These are phyloP conservation scores for Comarum palustre DNA, from an alignment of 306 rosid genomes.

Conservation along the genomic window DNA sequence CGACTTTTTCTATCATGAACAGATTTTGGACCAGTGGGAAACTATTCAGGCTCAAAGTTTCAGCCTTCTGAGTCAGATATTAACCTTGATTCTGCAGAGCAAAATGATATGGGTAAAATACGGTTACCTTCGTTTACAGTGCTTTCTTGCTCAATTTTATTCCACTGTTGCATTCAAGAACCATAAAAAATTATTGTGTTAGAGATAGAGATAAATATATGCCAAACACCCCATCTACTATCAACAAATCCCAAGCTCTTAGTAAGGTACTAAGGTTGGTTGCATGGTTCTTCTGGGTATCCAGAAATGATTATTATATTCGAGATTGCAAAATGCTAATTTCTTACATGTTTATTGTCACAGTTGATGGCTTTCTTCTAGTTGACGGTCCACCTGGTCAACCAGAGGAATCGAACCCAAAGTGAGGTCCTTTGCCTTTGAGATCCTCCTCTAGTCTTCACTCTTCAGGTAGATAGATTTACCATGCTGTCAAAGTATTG, in stretches of 20 bases:
- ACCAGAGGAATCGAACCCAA: neutral
- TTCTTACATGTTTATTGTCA: neutral
- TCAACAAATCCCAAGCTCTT: neutral
- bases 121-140: neutral
- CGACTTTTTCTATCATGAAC: neutral
- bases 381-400: neutral
- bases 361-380: constrained; percentile 14
- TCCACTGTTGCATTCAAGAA: neutral
- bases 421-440: neutral
- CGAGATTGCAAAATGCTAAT: neutral
- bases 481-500: neutral
- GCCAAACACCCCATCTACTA: neutral
- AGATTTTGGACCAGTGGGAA: constrained; percentile 13
- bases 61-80: neutral
- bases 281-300: neutral
- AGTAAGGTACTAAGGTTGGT: neutral
- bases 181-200: neutral
- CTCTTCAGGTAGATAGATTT: neutral
- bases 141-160: neutral
- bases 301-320: neutral
- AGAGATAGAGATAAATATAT: neutral
- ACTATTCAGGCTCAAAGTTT: constrained; percentile 13
- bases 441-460: neutral
- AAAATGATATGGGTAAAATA: constrained; percentile 18
- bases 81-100: constrained; percentile 8